Evolutionary conservation across 2,329 filamentous ascomycete genomes (phyloP).

Genomic region (Didymella exigua): DNA sequence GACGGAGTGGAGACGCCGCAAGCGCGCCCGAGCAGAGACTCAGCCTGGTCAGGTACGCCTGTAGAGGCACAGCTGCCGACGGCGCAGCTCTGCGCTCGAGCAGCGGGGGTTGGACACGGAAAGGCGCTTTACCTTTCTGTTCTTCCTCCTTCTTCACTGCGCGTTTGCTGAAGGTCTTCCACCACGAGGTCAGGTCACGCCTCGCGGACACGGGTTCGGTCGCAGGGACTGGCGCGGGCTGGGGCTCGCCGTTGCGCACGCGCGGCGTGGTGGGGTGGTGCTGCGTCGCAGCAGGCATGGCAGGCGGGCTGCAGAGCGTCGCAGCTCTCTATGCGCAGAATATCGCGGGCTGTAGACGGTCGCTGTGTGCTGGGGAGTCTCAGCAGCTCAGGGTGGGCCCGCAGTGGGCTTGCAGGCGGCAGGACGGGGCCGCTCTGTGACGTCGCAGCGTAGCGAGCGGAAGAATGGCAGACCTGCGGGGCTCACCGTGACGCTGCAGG

Average conservation of each 20-base stretch:
- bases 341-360: constrained; percentile 23
- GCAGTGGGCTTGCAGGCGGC: constrained; percentile 31
- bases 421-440: constrained; percentile 28
- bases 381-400: constrained; percentile 28
- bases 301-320: constrained; percentile 29
- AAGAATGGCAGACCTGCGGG: constrained; percentile 17
- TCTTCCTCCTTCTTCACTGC: constrained; percentile 66
- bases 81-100: constrained; percentile 4
- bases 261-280: constrained; percentile 49
- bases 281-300: constrained; percentile 50
- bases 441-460: constrained; percentile 22
- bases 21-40: constrained; percentile 20
- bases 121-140: constrained; percentile 57
- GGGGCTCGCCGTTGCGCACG: constrained; percentile 52
- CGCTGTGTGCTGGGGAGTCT: constrained; percentile 26
- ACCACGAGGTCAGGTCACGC: constrained; percentile 92
- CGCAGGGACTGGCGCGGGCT: constrained; percentile 52
- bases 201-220: constrained; percentile 77
- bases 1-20: constrained; percentile 21
- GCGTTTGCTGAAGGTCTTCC: constrained; percentile 85
- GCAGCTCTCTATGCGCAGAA: constrained; percentile 29
- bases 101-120: not conserved
- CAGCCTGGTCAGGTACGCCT: constrained; percentile 23
- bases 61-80: constrained; percentile 7
- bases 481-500: constrained; percentile 8